Evolutionary conservation across 768 basidiomycete genomes (phyloP).

Genomic region (Boletus huronensis): DNA sequence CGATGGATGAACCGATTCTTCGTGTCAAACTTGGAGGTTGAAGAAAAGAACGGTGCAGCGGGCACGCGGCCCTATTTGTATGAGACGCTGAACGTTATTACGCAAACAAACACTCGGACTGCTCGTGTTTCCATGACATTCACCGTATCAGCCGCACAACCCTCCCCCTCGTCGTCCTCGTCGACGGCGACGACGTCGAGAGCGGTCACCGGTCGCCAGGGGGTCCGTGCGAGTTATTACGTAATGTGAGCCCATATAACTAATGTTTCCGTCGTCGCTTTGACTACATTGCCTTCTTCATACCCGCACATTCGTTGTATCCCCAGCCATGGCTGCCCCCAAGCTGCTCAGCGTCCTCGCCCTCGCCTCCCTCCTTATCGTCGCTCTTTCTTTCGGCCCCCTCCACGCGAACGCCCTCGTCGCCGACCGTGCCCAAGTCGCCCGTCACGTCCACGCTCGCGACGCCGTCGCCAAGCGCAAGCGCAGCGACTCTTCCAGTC

Average conservation of each 20-base stretch:
- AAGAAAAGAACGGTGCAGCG: conserved; percentile 42
- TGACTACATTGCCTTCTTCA: background rate
- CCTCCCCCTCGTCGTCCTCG: too few species aligned
- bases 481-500: conserved; percentile 31
- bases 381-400: conserved; percentile 48
- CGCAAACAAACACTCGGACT: conserved; percentile 25
- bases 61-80: conserved; percentile 38
- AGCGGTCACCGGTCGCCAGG: too few species aligned
- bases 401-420: conserved; percentile 53
- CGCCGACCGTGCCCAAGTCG: conserved; percentile 36
- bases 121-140: conserved; percentile 45
- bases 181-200: background rate
- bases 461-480: conserved; percentile 50
- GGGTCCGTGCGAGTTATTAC: conserved; percentile 24
- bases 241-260: conserved; percentile 10
- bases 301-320: conserved; percentile 11
- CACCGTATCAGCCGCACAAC: background rate
- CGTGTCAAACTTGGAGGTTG: conserved; percentile 82
- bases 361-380: conserved; percentile 52
- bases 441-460: conserved; percentile 46
- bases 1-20: conserved; percentile 79
- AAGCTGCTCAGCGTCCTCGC: conserved; percentile 59
- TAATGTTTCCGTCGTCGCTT: background rate
- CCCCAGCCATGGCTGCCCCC: conserved; percentile 41
- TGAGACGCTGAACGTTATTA: conserved; percentile 13